Evolutionary conservation across 345 rosid genomes (phyloP), one percentile per base, ranked within the genome.

Genomic region (Punica granatum): DNA sequence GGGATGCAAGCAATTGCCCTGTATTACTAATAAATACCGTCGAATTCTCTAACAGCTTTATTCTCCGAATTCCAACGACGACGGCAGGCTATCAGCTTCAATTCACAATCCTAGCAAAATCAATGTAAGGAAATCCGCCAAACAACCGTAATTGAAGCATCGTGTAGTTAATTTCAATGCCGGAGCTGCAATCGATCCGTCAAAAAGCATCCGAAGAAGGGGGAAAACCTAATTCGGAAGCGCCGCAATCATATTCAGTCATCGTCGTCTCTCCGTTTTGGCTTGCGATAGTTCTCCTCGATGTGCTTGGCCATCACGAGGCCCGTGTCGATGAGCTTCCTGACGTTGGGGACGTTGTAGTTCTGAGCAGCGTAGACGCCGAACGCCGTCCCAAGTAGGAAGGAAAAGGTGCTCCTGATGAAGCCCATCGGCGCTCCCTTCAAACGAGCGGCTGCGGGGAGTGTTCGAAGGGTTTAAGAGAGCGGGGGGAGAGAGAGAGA

Each of bases 291-390:
- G 11, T 70, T 64, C 69, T 79, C 79, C 69, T 85, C 84, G n/a
- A 79, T 61, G 36, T 75, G 72, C 72, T 72, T 80, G 69, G 80
- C 88, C 69, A 58, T 73, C 67, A 63, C 46, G 42, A 73, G 46
- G 70, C 74, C 70, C 10, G 74, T 28, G 23, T 69, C 58, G 26
- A 75, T 70, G 72, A 81, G 39, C 41, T 73, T 82, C n/a, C 63
- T 71, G 19, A 80, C 21, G 72, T 82, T 75, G 10, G 84, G 83
- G 65, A 78, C 72, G 51, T 69, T 63, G 75, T 84, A 82, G 78
- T 70, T 84, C 81, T 80, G 88, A 49, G 88, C 84, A 43, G 75
- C 30, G 65, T 84, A 76, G 37, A 76, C 66, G 33, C 88, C 91
- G 28, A 68, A 51, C 16, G 63, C 60, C 44, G 86, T 72, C 23